Evolutionary conservation across 176 grass and related monocot species (phyloP).

Genomic region (Areca catechu): DNA sequence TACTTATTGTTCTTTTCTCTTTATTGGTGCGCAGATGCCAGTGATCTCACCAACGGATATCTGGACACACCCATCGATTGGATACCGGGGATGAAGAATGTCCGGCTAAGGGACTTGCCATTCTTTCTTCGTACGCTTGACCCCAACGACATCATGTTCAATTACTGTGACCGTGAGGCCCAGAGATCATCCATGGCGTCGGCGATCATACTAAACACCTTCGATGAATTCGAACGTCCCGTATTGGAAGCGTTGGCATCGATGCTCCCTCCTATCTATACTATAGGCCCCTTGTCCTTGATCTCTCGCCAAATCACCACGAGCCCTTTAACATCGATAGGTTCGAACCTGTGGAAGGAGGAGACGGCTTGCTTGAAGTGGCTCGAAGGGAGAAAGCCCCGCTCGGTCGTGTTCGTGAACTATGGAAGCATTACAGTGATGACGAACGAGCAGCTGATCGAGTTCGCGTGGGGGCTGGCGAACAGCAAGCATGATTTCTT

Average conservation of each 20-base stretch:
- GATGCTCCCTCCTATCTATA: conserved; percentile 3
- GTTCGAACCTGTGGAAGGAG: background rate
- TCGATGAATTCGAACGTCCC: background rate
- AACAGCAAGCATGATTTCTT: conserved; percentile 31
- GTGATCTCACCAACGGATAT: background rate
- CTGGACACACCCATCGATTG: background rate
- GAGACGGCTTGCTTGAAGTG: conserved; percentile 7
- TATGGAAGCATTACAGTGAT: conserved; percentile 53
- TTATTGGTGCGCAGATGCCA: background rate
- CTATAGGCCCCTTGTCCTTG: background rate
- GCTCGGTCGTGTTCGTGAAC: conserved; percentile 47
- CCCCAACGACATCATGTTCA: conserved; percentile 1
- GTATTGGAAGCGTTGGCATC: conserved; percentile 2
- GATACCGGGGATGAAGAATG: conserved; percentile 7
- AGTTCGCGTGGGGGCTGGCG: conserved; percentile 53
- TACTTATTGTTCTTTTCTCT: background rate
- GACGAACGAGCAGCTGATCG: conserved; percentile 22
- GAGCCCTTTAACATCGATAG: background rate
- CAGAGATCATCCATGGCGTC: background rate
- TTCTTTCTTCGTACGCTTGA: background rate
- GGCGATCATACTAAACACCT: conserved; percentile 5
- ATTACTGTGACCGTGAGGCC: background rate
- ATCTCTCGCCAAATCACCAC: background rate
- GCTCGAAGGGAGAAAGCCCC: conserved; percentile 12
- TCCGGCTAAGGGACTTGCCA: conserved; percentile 4